A percentile compares a stretch with the other conserved stretches of the same genome.
phyloP scores from a whole-genome alignment of 1,284 basidiomycete genomes.

The Boletus albobrunnescens region DNA sequence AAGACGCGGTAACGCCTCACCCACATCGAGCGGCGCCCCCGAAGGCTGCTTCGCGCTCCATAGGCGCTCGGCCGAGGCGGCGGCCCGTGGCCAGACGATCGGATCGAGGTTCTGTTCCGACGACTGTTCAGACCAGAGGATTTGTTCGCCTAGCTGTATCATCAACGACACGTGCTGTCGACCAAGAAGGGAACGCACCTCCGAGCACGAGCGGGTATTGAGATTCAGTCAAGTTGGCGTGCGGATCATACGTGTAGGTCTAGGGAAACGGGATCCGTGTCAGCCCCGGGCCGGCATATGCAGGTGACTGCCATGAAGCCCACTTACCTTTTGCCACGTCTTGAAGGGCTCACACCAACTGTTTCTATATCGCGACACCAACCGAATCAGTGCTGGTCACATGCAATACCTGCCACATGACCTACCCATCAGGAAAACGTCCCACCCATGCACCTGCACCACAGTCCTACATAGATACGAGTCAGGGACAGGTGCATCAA shows the following conservation, averaged over 20 bases:
- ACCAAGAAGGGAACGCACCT: conserved; percentile 28
- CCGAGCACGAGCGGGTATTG: conserved; percentile 45
- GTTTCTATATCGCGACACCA: conserved; percentile 30
- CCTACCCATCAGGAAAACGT: conserved; percentile 41
- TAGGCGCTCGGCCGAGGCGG: conserved; percentile 57
- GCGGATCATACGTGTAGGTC: conserved; percentile 55
- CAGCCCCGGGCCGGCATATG: not conserved
- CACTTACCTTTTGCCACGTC: conserved; percentile 46
- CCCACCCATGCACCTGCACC: conserved; percentile 80
- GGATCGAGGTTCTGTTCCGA: conserved; percentile 48
- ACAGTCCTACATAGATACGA: conserved; percentile 53
- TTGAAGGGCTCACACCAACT: conserved; percentile 58
- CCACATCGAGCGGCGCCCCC: conserved; percentile 42
- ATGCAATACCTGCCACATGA: not conserved
- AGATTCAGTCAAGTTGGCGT: conserved; percentile 37
- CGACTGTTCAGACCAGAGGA: conserved; percentile 60
- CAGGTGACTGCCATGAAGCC: not conserved
- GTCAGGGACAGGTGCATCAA: conserved; percentile 9
- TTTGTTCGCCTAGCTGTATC: conserved; percentile 34
- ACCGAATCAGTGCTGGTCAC: conserved; percentile 8
- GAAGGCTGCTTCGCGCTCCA: conserved; percentile 51
- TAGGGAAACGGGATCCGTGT: conserved; percentile 14
- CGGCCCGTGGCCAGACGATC: conserved; percentile 60
- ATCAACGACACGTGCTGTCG: too few relatives aligned
- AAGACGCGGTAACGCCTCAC: conserved; percentile 67